A percentile compares a stretch with the other conserved stretches of the same genome.
Conservation (phyloP, 2,329 filamentous ascomycete species). For the Albophoma yamanashiensis region DNA sequence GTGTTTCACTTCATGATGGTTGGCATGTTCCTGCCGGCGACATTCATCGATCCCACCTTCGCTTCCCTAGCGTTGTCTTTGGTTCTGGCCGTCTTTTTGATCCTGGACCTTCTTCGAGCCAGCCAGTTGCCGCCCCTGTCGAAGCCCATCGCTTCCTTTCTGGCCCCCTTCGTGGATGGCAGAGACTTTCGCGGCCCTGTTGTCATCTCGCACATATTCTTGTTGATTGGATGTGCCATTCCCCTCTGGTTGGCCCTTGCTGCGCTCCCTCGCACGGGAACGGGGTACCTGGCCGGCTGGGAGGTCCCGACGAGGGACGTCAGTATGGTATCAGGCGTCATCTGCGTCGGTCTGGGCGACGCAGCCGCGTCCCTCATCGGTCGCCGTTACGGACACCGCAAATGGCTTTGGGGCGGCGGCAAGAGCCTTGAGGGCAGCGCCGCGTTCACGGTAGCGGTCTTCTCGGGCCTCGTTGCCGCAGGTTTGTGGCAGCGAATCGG, state of each 20-base stretch:
- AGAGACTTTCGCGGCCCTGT: conserved; percentile 87
- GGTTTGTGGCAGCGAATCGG: conserved; percentile 68
- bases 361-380: conserved; percentile 87
- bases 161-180: conserved; percentile 90
- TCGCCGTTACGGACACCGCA: conserved; percentile 70
- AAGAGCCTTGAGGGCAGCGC: conserved; percentile 85
- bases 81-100: conserved; percentile 71
- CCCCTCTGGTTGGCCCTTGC: conserved; percentile 85
- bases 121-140: conserved; percentile 86
- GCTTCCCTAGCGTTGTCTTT: conserved; percentile 69
- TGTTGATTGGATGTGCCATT: conserved; percentile 89
- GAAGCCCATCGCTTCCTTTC: conserved; percentile 72
- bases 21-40: conserved; percentile 80
- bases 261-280: conserved; percentile 47
- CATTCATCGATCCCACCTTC: conserved; percentile 78
- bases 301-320: conserved; percentile 63
- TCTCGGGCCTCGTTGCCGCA: conserved; percentile 57
- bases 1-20: conserved; percentile 99
- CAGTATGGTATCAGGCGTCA: conserved; percentile 83
- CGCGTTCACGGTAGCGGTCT: conserved; percentile 76
- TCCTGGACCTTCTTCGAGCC: conserved; percentile 81
- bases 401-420: conserved; percentile 95
- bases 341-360: conserved; percentile 93
- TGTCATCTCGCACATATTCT: conserved; percentile 91
- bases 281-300: conserved; percentile 58